These are phyloP conservation scores for Hirschioporus abietinus DNA, from an alignment of 768 basidiomycete genomes.

Conservation along the genomic window DNA sequence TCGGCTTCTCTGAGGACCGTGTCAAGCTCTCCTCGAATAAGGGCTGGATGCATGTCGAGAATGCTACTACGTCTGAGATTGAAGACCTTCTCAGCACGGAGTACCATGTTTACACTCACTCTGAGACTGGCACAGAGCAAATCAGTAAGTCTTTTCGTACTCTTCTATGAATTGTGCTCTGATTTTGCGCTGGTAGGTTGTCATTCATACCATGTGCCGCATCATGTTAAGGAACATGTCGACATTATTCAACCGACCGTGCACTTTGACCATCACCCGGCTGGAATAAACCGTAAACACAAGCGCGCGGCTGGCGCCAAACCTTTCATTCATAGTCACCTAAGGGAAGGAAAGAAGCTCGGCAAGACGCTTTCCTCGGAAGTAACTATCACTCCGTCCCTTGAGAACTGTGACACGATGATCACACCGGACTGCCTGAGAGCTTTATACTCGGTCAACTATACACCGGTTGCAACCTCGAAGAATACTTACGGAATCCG, in stretches of 20 bases:
- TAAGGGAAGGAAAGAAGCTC: background rate
- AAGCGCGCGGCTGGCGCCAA: background rate
- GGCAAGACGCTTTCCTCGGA: background rate
- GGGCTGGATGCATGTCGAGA: constrained; percentile 12
- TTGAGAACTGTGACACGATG: constrained; percentile 18
- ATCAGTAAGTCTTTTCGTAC: background rate
- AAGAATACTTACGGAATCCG: constrained; percentile 37
- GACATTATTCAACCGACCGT: constrained; percentile 16
- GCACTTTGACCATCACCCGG: constrained; percentile 10
- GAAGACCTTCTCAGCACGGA: constrained; percentile 15
- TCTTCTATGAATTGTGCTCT: background rate
- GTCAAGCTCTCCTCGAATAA: constrained; percentile 34
- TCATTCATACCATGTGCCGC: constrained; percentile 16
- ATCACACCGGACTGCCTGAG: constrained; percentile 35
- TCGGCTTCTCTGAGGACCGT: constrained; percentile 34
- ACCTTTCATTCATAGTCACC: background rate
- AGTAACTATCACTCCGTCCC: constrained; percentile 1
- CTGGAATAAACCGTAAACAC: background rate
- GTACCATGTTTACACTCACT: constrained; percentile 14
- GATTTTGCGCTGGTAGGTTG: constrained; percentile 9
- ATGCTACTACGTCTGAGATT: constrained; percentile 14
- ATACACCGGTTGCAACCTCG: constrained; percentile 23
- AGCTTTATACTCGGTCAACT: constrained; percentile 32
- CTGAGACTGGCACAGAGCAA: background rate
- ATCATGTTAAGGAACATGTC: constrained; percentile 14